phyloP scores from a whole-genome alignment of 805 yeast genomes.

The Candida andamanensis region DNA sequence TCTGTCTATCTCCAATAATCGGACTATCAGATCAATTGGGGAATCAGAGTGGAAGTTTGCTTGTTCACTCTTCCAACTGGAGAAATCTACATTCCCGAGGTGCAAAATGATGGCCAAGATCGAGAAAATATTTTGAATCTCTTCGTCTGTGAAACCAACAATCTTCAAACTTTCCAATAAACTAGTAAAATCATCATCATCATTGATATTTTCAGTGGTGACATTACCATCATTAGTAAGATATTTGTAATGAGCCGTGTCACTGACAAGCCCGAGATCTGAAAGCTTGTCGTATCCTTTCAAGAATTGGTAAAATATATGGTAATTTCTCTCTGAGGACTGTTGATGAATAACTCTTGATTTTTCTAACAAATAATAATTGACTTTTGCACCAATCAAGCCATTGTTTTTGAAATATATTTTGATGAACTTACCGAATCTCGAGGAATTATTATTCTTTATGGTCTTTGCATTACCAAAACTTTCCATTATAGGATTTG shows the following conservation, averaged over 20 bases:
- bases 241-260: constrained; percentile 46
- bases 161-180: constrained; percentile 63
- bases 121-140: constrained; percentile 55
- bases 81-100: constrained; percentile 78
- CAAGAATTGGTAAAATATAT: constrained; percentile 83
- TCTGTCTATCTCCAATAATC: constrained; percentile 58
- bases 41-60: constrained; percentile 57
- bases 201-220: constrained; percentile 70
- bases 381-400: constrained; percentile 85
- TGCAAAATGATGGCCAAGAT: constrained; percentile 73
- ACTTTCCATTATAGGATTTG: constrained; percentile 92
- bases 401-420: constrained; percentile 56
- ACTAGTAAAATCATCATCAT: constrained; percentile 58
- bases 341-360: constrained; percentile 84
- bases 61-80: constrained; percentile 65
- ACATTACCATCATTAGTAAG: constrained; percentile 54
- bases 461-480: constrained; percentile 97
- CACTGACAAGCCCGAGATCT: constrained; percentile 39
- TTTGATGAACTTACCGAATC: constrained; percentile 94
- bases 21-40: constrained; percentile 47
- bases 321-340: constrained; percentile 80
- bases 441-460: constrained; percentile 87
- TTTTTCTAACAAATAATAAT: constrained; percentile 90
- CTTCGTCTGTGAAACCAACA: constrained; percentile 61
- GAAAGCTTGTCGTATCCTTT: constrained; percentile 56